phyloP scores from a whole-genome alignment of 352 stramenopile species.

The Pelagophyceae sp. region DNA sequence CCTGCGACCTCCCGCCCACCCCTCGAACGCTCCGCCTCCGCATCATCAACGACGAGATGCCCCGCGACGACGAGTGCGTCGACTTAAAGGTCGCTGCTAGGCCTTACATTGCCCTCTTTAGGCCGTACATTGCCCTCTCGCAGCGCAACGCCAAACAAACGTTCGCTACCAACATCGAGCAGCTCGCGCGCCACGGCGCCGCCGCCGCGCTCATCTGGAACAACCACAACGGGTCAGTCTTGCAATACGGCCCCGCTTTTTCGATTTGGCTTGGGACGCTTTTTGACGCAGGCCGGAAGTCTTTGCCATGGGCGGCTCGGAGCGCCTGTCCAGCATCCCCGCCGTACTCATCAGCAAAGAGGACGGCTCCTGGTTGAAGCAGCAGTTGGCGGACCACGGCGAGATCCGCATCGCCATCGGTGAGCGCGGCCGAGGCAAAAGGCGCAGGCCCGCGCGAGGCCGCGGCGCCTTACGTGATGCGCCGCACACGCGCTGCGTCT shows the following conservation, averaged over 20 bases:
- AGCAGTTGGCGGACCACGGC: not conserved
- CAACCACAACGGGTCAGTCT: not conserved
- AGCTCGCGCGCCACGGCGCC: not conserved
- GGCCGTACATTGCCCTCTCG: not conserved
- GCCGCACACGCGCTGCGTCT: too few species aligned
- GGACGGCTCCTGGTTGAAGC: not conserved
- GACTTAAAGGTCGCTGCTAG: too few species aligned
- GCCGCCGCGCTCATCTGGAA: not conserved
- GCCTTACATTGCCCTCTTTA: too few species aligned
- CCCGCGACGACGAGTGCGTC: too few species aligned
- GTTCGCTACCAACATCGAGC: not conserved
- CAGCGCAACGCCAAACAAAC: not conserved
- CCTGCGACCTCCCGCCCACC: not conserved
- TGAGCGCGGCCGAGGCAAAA: not conserved
- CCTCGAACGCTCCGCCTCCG: too few species aligned
- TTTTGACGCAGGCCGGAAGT: conserved; percentile 1
- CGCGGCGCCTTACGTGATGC: too few species aligned
- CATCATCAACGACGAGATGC: too few species aligned
- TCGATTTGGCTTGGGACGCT: not conserved
- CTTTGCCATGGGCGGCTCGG: conserved; percentile 10
- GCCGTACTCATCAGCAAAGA: not conserved
- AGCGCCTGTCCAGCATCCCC: not conserved
- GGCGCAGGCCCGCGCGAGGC: not conserved
- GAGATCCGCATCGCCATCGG: not conserved
- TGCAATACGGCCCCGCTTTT: not conserved